Conservation (phyloP, 2,329 filamentous ascomycete genomes). For the Colletotrichum sp. region DNA sequence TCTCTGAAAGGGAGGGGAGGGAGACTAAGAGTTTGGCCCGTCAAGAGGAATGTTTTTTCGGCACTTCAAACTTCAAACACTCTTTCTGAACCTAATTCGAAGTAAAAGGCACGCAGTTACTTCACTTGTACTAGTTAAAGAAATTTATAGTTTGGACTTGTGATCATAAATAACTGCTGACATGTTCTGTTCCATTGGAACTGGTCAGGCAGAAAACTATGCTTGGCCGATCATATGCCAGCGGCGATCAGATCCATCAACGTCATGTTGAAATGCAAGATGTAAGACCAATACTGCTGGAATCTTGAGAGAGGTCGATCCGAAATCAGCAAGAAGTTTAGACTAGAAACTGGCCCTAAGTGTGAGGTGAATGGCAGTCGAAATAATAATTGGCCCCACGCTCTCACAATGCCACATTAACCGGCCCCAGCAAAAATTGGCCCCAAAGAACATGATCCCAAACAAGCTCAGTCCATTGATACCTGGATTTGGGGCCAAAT, state of each 20-base stretch:
- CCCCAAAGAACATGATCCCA: neutral
- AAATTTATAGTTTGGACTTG: rapidly evolving
- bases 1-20: neutral
- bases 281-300: neutral
- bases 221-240: neutral
- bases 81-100: neutral
- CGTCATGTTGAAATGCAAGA: neutral
- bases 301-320: neutral
- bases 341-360: neutral
- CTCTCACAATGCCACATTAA: neutral
- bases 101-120: rapidly evolving
- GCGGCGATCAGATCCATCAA: neutral
- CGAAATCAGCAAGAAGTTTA: neutral
- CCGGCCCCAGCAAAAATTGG: neutral
- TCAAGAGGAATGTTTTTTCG: neutral
- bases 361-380: neutral
- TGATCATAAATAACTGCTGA: neutral
- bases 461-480: neutral
- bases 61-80: neutral
- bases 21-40: too few species aligned
- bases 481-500: neutral
- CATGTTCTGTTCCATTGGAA: neutral
- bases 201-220: neutral
- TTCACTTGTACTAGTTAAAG: rapidly evolving
- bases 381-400: neutral